Conservation (phyloP, 306 rosid species). For the Cicer arietinum region DNA sequence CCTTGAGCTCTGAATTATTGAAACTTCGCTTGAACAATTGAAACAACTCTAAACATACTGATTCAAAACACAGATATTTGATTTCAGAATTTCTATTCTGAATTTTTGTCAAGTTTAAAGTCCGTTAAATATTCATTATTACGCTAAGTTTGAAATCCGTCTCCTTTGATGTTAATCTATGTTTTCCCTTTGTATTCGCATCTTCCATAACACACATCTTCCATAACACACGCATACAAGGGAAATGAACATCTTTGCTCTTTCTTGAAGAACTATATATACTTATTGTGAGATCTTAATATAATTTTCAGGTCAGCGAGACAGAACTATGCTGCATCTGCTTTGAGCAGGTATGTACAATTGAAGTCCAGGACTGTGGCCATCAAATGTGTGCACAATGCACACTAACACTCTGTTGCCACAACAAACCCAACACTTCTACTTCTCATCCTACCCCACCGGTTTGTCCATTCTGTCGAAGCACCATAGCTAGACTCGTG, state of each 20-base stretch:
- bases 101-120: neutral
- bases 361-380: constrained; percentile 86
- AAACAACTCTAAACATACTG: neutral
- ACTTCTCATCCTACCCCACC: constrained; percentile 74
- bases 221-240: neutral
- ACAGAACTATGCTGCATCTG: constrained; percentile 89
- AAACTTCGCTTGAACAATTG: neutral
- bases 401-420: constrained; percentile 91
- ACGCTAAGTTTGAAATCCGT: neutral
- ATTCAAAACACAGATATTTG: neutral
- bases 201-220: neutral
- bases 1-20: neutral
- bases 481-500: constrained; percentile 62
- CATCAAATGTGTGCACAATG: constrained; percentile 99
- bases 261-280: constrained; percentile 6
- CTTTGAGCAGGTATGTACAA: constrained; percentile 89
- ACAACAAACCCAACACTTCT: constrained; percentile 82
- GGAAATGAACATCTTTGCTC: constrained; percentile 1
- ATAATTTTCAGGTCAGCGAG: constrained; percentile 76
- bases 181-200: neutral
- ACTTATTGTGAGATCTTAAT: constrained; percentile 29
- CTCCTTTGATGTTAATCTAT: neutral
- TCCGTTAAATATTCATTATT: neutral
- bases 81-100: neutral
- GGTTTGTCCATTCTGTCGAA: constrained; percentile 94